Conservation (phyloP, 495 filamentous ascomycete genomes). For the Umbilicaria muhlenbergii region DNA sequence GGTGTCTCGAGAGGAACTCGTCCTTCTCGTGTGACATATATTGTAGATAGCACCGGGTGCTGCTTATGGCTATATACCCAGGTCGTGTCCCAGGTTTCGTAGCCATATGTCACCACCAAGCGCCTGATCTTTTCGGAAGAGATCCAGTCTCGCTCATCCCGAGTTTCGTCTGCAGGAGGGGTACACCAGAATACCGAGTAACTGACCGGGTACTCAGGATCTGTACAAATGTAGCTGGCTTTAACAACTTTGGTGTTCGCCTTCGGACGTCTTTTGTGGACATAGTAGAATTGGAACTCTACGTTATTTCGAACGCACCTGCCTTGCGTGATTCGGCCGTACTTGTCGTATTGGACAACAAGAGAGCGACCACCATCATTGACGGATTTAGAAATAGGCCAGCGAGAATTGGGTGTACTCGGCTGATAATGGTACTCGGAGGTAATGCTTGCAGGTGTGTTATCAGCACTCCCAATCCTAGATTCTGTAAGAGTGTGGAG, state of each 20-base stretch:
- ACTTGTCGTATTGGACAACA: conserved; percentile 36
- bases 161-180: conserved; percentile 32
- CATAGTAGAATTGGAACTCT: conserved; percentile 41
- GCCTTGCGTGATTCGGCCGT: conserved; percentile 37
- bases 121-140: conserved; percentile 38
- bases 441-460: too few relatives aligned
- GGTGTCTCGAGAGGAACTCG: too few relatives aligned
- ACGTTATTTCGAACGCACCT: conserved; percentile 38
- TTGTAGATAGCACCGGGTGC: conserved; percentile 13
- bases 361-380: too few relatives aligned
- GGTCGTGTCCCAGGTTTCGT: conserved; percentile 18
- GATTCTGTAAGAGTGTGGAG: too few relatives aligned
- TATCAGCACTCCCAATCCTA: too few relatives aligned
- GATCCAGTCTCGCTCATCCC: conserved; percentile 42
- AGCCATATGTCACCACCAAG: conserved; percentile 37
- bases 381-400: too few relatives aligned
- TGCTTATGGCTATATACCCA: conserved; percentile 50
- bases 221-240: too few relatives aligned
- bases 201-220: conserved; percentile 17
- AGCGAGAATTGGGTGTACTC: too few relatives aligned
- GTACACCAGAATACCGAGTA: conserved; percentile 44
- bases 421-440: too few relatives aligned
- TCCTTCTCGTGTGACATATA: too few relatives aligned
- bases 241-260: too few relatives aligned
- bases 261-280: too few relatives aligned